phyloP scores from a whole-genome alignment of 2,329 filamentous ascomycete species.

The Hymenoscyphus fraxineus region DNA sequence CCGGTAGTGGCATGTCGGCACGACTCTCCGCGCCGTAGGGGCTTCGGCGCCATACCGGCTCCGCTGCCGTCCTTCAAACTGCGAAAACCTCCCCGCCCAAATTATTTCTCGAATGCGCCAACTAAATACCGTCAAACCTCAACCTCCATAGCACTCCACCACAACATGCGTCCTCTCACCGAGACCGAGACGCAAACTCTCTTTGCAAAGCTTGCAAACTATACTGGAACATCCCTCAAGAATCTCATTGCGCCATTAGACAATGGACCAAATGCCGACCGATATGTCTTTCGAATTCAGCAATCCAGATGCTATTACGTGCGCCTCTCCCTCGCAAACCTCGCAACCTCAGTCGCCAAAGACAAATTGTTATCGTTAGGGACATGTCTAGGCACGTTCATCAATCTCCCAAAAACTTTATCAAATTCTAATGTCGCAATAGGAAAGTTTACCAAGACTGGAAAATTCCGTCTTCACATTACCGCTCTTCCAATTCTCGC shows the following conservation, averaged over 20 bases:
- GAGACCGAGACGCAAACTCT: slow-evolving; percentile 76
- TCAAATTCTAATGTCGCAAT: slow-evolving; percentile 17
- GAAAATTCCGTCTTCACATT: slow-evolving; percentile 92
- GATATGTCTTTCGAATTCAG: slow-evolving; percentile 82
- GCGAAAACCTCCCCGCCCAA: slow-evolving; percentile 29
- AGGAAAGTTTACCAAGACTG: slow-evolving; percentile 95
- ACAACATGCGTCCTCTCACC: slow-evolving; percentile 72
- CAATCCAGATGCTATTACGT: slow-evolving; percentile 89
- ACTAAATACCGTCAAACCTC: slow-evolving; percentile 4
- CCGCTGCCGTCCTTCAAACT: too few relatives aligned
- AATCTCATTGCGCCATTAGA: slow-evolving; percentile 74
- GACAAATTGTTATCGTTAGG: slow-evolving; percentile 83
- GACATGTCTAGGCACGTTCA: slow-evolving; percentile 64
- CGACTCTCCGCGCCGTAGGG: too few relatives aligned
- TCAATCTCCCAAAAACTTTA: background rate
- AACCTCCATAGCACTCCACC: slow-evolving; percentile 9
- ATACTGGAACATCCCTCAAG: slow-evolving; percentile 82
- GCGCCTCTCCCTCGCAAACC: slow-evolving; percentile 80
- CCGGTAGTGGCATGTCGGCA: too few relatives aligned
- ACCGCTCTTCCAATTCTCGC: slow-evolving; percentile 83
- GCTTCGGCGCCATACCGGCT: too few relatives aligned
- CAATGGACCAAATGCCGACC: slow-evolving; percentile 64
- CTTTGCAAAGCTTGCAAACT: slow-evolving; percentile 90
- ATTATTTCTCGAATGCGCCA: slow-evolving; percentile 3
- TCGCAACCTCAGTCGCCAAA: slow-evolving; percentile 80